These are phyloP conservation scores for Intubia oerlemansii DNA, from an alignment of 2,329 filamentous ascomycete species.

Conservation along the genomic window DNA sequence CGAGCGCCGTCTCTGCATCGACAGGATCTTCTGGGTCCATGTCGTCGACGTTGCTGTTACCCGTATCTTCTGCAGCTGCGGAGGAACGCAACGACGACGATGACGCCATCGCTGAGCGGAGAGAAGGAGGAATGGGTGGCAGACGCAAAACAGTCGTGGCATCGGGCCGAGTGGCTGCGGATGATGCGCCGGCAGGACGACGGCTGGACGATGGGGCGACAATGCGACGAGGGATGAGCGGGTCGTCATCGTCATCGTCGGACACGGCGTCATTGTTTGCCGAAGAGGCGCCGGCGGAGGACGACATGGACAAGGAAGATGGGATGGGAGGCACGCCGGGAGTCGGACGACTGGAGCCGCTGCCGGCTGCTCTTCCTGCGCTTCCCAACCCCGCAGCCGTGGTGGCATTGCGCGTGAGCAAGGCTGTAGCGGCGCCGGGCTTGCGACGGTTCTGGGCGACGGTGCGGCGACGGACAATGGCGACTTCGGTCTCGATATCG, in stretches of 20 bases:
- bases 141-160: too few relatives aligned
- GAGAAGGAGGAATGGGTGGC: too few relatives aligned
- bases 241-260: slow-evolving; percentile 23
- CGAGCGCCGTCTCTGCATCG: slow-evolving; percentile 24
- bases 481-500: slow-evolving; percentile 58
- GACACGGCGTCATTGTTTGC: slow-evolving; percentile 1
- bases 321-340: too few relatives aligned
- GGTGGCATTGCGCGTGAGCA: slow-evolving; percentile 28
- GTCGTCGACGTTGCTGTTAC: slow-evolving; percentile 1
- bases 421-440: slow-evolving; percentile 20
- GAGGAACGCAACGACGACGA: too few relatives aligned
- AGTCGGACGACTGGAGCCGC: too few relatives aligned
- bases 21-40: slow-evolving; percentile 1
- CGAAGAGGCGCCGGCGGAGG: too few relatives aligned
- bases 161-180: slow-evolving; percentile 5
- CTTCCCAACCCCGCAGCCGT: slow-evolving; percentile 12
- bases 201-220: slow-evolving; percentile 10
- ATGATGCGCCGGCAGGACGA: too few relatives aligned
- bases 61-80: too few relatives aligned
- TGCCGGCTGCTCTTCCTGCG: slow-evolving; percentile 1
- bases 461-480: slow-evolving; percentile 54
- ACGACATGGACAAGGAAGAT: too few relatives aligned
- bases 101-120: background rate
- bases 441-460: slow-evolving; percentile 38
- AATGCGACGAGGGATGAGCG: slow-evolving; percentile 28